A percentile compares a stretch with the other conserved stretches of the same genome.
These are phyloP conservation scores for Hymenoscyphus scutula DNA, from an alignment of 2,329 filamentous ascomycete genomes.

Conservation along the genomic window DNA sequence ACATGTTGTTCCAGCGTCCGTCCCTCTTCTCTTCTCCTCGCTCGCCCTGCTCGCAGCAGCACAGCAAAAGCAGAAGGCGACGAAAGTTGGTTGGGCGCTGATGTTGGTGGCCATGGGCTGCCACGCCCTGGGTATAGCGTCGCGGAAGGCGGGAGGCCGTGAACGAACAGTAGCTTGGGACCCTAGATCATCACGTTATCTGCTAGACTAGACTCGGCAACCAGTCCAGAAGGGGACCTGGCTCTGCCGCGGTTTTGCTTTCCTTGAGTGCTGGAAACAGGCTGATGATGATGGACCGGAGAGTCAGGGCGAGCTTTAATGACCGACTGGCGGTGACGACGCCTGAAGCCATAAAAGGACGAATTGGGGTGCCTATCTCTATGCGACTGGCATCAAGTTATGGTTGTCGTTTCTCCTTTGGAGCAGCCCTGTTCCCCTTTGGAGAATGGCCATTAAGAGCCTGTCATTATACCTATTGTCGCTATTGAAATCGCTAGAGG, in stretches of 20 bases:
- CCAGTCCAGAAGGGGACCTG: slow-evolving; percentile 1
- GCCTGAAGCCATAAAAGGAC: not conserved
- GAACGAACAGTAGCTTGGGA: slow-evolving; percentile 12
- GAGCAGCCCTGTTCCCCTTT: not conserved
- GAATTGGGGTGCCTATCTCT: not conserved
- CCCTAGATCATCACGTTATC: slow-evolving; percentile 32
- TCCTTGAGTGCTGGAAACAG: slow-evolving; percentile 10
- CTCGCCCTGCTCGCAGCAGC: not conserved
- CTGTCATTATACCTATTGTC: not conserved
- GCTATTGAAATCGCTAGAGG: not conserved
- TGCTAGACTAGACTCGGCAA: slow-evolving; percentile 11
- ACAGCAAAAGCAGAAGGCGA: not conserved
- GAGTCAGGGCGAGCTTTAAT: not conserved
- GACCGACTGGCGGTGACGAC: slow-evolving; percentile 8
- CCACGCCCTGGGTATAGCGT: slow-evolving; percentile 14
- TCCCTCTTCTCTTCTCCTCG: not conserved
- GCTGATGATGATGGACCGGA: slow-evolving; percentile 2
- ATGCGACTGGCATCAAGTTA: not conserved
- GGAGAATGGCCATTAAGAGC: not conserved
- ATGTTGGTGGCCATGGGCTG: slow-evolving; percentile 1
- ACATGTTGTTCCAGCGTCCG: not conserved
- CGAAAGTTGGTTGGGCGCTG: not conserved
- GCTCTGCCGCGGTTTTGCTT: not conserved
- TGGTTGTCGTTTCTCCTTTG: not conserved
- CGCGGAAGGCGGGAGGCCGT: slow-evolving; percentile 31